Conservation (phyloP, 2,329 filamentous ascomycete genomes). For the Fusarium keratoplasticum region DNA sequence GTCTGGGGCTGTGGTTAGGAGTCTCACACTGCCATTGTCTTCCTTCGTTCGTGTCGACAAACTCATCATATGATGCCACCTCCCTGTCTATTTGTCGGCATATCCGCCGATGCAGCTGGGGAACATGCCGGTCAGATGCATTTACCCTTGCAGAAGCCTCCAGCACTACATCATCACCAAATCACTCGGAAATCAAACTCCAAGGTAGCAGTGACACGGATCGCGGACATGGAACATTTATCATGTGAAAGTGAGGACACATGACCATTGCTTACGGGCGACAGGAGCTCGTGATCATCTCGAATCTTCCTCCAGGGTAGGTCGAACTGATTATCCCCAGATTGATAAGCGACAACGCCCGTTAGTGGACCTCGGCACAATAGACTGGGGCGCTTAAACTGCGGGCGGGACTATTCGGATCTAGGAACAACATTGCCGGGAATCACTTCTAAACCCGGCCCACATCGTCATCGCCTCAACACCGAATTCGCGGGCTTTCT, state of each 20-base stretch:
- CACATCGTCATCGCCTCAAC: slow-evolving; percentile 42
- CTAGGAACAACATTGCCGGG: slow-evolving; percentile 30
- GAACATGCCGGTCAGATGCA: not conserved
- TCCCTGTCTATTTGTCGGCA: not conserved
- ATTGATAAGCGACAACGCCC: slow-evolving; percentile 19
- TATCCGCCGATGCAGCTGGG: not conserved
- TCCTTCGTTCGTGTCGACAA: not conserved
- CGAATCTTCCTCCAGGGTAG: slow-evolving; percentile 36
- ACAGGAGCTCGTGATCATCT: not conserved
- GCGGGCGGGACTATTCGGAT: slow-evolving; percentile 36
- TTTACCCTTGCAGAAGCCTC: not conserved
- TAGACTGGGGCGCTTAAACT: slow-evolving; percentile 37
- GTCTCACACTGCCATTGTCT: not conserved
- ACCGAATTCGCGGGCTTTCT: slow-evolving; percentile 41
- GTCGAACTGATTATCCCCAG: not conserved
- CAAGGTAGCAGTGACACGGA: not conserved
- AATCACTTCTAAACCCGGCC: slow-evolving; percentile 44
- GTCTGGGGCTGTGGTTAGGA: not conserved
- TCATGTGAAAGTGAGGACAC: slow-evolving; percentile 3
- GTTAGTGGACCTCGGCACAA: slow-evolving; percentile 34
- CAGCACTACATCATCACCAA: not conserved
- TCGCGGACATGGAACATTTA: not conserved
- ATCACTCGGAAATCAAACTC: not conserved
- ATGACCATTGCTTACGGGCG: not conserved
- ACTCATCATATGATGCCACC: not conserved